phyloP scores from a whole-genome alignment of 495 filamentous ascomycete species.

The Neurospora sp. region DNA sequence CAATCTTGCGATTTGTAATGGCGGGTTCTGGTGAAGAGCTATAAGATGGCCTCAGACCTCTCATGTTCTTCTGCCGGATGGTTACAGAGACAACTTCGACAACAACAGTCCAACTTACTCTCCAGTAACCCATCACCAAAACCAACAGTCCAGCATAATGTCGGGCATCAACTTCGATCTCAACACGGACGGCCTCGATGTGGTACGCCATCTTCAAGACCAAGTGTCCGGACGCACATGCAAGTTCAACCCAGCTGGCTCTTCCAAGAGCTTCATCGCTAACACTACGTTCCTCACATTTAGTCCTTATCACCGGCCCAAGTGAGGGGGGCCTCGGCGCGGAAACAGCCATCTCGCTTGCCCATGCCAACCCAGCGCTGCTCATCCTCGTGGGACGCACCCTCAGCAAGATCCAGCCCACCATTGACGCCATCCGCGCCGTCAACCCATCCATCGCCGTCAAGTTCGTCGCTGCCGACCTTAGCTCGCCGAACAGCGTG shows the following conservation, averaged over 20 bases:
- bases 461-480: constrained; percentile 37
- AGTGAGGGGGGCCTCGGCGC: constrained; percentile 38
- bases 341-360: constrained; percentile 34
- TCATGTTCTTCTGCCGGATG: neutral
- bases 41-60: neutral
- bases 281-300: neutral
- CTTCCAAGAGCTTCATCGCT: neutral
- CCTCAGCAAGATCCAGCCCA: constrained; percentile 25
- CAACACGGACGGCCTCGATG: constrained; percentile 23
- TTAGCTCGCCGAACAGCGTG: constrained; percentile 37
- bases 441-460: constrained; percentile 27
- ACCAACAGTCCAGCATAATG: neutral
- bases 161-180: neutral
- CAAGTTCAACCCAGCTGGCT: constrained; percentile 9
- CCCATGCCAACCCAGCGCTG: constrained; percentile 28
- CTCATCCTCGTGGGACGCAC: constrained; percentile 37
- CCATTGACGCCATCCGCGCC: constrained; percentile 29
- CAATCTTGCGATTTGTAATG: neutral
- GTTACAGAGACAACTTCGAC: neutral
- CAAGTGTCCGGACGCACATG: constrained; percentile 29
- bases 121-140: neutral
- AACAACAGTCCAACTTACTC: neutral
- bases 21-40: neutral
- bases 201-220: constrained; percentile 28
- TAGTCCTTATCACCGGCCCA: constrained; percentile 42